Evolutionary conservation across 352 stramenopile genomes (phyloP).

Genomic region (Globisporangium mamillatum): DNA sequence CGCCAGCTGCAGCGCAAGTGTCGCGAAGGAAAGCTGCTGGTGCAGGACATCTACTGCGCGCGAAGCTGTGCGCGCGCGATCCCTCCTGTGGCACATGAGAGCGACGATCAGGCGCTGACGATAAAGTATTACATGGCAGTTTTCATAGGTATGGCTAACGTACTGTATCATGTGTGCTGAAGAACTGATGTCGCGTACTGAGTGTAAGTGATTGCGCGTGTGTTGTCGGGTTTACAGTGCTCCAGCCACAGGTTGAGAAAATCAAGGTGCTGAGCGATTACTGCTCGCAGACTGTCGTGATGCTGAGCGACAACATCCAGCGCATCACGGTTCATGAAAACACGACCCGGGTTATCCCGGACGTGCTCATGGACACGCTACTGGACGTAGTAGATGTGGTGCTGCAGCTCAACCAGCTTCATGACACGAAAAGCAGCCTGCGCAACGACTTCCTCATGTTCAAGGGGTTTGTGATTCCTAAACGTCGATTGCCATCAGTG

Average conservation of each 20-base stretch:
- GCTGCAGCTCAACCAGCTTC: constrained; percentile 61
- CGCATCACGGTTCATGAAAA: constrained; percentile 64
- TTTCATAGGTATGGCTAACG: constrained; percentile 32
- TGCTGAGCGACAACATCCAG: constrained; percentile 73
- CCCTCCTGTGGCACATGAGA: constrained; percentile 26
- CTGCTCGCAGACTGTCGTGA: constrained; percentile 49
- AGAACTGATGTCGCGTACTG: too few species aligned
- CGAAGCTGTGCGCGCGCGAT: constrained; percentile 57
- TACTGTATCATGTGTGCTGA: background rate
- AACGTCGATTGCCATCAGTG: background rate
- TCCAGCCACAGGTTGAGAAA: constrained; percentile 60
- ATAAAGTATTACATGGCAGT: constrained; percentile 45
- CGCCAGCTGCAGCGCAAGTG: constrained; percentile 43
- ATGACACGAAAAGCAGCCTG: constrained; percentile 65
- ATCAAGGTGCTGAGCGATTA: constrained; percentile 55
- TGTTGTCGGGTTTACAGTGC: constrained; percentile 27
- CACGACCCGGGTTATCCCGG: constrained; percentile 55
- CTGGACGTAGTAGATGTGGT: constrained; percentile 60
- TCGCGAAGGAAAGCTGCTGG: constrained; percentile 31
- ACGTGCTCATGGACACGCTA: constrained; percentile 58
- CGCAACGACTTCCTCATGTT: constrained; percentile 76
- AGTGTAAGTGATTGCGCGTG: background rate
- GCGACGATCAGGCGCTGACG: constrained; percentile 20
- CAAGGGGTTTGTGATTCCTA: constrained; percentile 40
- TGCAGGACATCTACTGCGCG: constrained; percentile 53